A percentile compares a stretch with the other conserved stretches of the same genome.
Conservation (phyloP, 1,284 basidiomycete species). For the Phenoliferia sp. region DNA sequence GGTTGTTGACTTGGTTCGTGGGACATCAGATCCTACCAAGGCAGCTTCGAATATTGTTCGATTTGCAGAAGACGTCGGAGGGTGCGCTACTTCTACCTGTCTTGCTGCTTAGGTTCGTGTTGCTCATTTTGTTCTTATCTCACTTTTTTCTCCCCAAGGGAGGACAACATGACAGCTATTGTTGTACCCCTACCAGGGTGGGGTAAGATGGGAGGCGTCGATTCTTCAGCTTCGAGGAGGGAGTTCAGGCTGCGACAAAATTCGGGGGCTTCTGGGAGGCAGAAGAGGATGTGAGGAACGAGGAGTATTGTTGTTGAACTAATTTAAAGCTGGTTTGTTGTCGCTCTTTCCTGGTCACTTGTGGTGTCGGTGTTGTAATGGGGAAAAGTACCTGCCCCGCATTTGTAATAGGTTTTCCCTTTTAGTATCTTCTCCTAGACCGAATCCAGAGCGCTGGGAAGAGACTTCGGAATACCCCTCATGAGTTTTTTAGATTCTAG, state of each 20-base stretch:
- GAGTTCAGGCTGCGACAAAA: conserved; percentile 72
- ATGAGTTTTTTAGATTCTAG: no score
- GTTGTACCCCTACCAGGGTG: conserved; percentile 92
- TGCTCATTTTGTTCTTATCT: background rate
- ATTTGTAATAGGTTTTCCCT: no score
- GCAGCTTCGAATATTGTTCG: conserved; percentile 78
- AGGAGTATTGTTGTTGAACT: no score
- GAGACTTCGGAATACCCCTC: no score
- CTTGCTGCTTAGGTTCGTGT: background rate
- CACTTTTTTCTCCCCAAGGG: conserved; percentile 50
- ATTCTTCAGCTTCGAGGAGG: conserved; percentile 72
- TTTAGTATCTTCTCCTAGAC: no score
- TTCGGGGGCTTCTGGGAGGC: conserved; percentile 67
- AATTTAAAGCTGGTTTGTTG: no score
- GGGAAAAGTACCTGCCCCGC: no score
- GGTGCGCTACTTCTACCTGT: conserved; percentile 24
- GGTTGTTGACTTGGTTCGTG: conserved; percentile 81
- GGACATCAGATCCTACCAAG: conserved; percentile 62
- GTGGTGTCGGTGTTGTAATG: no score
- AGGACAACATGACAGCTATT: conserved; percentile 87
- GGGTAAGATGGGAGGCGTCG: conserved; percentile 72
- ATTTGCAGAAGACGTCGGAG: conserved; percentile 81
- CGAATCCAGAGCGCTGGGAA: no score
- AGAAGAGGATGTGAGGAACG: conserved; percentile 59
- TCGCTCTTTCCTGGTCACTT: no score